phyloP scores from a whole-genome alignment of 1,284 basidiomycete species.

The Ustilago shanxiensis region DNA sequence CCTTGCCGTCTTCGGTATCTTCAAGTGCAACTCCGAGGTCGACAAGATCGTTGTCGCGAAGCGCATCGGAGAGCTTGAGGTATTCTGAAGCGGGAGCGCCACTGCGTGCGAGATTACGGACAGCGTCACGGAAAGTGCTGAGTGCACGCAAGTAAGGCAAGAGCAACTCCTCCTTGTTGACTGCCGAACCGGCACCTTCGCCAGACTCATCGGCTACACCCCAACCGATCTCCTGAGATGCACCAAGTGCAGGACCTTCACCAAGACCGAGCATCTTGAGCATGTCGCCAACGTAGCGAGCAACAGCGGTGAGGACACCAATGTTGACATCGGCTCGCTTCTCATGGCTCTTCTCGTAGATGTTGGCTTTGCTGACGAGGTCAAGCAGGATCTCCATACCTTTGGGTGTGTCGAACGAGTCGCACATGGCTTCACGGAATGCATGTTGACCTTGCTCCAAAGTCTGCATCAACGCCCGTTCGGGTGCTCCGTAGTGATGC shows the following conservation, averaged over 20 bases:
- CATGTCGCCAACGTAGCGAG: constrained; percentile 89
- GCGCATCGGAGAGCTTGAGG: constrained; percentile 76
- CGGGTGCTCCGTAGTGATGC: constrained; percentile 71
- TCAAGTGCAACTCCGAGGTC: constrained; percentile 95
- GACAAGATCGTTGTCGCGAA: constrained; percentile 90
- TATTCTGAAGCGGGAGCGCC: constrained; percentile 59
- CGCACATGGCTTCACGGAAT: constrained; percentile 91
- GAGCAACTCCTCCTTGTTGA: constrained; percentile 82
- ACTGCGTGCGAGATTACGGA: constrained; percentile 83
- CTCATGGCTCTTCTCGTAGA: constrained; percentile 77
- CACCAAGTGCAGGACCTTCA: constrained; percentile 74
- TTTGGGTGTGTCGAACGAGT: constrained; percentile 95
- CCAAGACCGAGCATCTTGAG: constrained; percentile 94
- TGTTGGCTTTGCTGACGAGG: constrained; percentile 87
- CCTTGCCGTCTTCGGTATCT: constrained; percentile 85
- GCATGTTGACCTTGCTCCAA: constrained; percentile 81
- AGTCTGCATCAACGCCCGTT: constrained; percentile 71
- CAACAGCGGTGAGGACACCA: constrained; percentile 79
- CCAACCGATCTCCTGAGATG: constrained; percentile 63
- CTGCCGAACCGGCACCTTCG: constrained; percentile 30
- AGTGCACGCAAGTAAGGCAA: constrained; percentile 90
- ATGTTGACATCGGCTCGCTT: constrained; percentile 76
- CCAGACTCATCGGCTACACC: constrained; percentile 48
- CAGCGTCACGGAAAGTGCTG: constrained; percentile 90
- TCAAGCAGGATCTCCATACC: constrained; percentile 84